Conservation (phyloP, 75 land plant species). For the Isoetes taiwanensis region DNA sequence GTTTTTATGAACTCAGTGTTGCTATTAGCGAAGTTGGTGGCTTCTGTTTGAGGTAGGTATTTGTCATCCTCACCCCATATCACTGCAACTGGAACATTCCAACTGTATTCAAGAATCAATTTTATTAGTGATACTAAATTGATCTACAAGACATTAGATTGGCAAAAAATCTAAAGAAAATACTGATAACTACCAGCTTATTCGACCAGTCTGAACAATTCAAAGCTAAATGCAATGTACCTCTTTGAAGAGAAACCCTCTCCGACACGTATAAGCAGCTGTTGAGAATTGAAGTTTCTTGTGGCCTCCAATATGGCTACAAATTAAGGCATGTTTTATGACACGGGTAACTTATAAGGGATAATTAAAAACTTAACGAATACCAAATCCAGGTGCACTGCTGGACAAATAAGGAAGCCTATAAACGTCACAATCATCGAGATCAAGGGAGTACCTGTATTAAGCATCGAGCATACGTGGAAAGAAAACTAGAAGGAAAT, state of each 20-base stretch:
- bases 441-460: constrained; percentile 78
- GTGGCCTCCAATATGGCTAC: constrained; percentile 84
- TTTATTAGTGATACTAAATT: too few species aligned
- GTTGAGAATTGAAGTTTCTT: constrained; percentile 64
- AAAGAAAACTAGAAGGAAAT: background rate
- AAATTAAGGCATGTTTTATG: background rate
- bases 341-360: background rate
- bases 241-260: constrained; percentile 64
- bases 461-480: background rate
- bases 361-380: constrained; percentile 5
- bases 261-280: constrained; percentile 41
- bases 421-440: constrained; percentile 92
- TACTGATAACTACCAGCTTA: too few species aligned
- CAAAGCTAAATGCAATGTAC: constrained; percentile 15
- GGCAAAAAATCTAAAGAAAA: too few species aligned
- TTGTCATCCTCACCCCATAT: constrained; percentile 88
- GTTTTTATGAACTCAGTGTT: constrained; percentile 41
- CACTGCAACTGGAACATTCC: constrained; percentile 67
- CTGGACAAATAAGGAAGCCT: constrained; percentile 80
- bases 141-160: too few species aligned
- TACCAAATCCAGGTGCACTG: constrained; percentile 93
- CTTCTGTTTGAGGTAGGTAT: constrained; percentile 61
- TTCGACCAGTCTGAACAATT: background rate
- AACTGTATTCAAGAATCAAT: constrained; percentile 27
- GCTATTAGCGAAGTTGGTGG: constrained; percentile 60